Conservation (phyloP, 2,329 filamentous ascomycete species). For the Arthrocladium fulminans region DNA sequence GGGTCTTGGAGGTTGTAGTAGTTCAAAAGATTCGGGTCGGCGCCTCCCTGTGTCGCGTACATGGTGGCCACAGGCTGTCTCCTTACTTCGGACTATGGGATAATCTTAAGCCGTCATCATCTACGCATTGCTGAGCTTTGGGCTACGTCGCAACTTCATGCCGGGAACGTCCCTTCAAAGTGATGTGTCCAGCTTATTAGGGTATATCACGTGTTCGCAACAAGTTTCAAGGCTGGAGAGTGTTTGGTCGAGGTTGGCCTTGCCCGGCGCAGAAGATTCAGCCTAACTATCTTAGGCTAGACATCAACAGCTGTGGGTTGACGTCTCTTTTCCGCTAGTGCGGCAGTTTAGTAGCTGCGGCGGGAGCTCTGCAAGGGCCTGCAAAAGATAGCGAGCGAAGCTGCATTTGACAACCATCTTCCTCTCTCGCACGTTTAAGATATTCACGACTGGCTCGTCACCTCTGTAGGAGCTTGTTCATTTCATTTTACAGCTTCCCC, state of each 20-base stretch:
- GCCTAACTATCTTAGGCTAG: neutral
- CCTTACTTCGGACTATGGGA: neutral
- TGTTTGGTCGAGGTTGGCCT: neutral
- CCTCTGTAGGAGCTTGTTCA: constrained; percentile 24
- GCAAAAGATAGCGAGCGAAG: constrained; percentile 13
- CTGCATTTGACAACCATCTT: constrained; percentile 14
- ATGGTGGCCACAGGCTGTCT: neutral
- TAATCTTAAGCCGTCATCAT: too few relatives aligned
- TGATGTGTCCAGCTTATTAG: neutral
- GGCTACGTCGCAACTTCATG: too few relatives aligned
- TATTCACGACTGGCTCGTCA: constrained; percentile 22
- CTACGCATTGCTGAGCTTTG: too few relatives aligned
- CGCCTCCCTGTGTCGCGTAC: constrained; percentile 20
- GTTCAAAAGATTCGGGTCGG: constrained; percentile 69
- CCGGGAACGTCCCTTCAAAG: too few relatives aligned
- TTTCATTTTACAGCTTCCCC: constrained; percentile 9
- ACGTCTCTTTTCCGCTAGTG: constrained; percentile 1
- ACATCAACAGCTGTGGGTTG: neutral
- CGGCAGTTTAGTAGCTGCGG: constrained; percentile 1
- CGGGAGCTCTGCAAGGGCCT: constrained; percentile 6
- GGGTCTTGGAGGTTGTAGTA: constrained; percentile 78
- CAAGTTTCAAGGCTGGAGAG: neutral
- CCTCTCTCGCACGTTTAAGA: constrained; percentile 15
- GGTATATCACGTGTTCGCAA: neutral
- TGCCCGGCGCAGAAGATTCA: neutral